A percentile compares a stretch with the other conserved stretches of the same genome.
These are phyloP conservation scores for Ambrosiella beaveri DNA, from an alignment of 2,329 filamentous ascomycete genomes.

Conservation along the genomic window DNA sequence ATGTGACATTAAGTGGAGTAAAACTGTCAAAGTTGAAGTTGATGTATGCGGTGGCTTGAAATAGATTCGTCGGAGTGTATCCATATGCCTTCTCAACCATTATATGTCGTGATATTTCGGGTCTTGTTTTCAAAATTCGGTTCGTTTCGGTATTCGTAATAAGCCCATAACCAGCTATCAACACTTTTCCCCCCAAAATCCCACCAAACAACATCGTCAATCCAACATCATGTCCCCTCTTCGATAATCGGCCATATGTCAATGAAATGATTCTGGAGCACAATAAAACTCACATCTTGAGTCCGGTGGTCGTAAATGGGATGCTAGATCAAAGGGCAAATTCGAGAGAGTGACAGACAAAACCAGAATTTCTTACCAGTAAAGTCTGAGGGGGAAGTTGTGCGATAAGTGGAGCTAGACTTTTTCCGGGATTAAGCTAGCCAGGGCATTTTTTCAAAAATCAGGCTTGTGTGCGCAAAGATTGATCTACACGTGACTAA, in stretches of 20 bases:
- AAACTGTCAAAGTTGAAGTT: no score
- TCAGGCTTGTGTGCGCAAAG: constrained; percentile 11
- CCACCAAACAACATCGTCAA: not conserved
- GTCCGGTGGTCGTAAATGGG: constrained; percentile 25
- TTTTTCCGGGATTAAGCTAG: constrained; percentile 9
- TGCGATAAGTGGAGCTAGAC: constrained; percentile 11
- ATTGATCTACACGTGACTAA: constrained; percentile 7
- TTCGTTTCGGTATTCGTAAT: not conserved
- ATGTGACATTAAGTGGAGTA: no score
- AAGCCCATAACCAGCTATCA: not conserved
- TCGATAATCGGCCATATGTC: not conserved
- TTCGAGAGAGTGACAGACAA: constrained; percentile 12
- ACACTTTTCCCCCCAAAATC: not conserved
- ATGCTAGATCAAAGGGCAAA: constrained; percentile 13
- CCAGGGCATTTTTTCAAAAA: constrained; percentile 11
- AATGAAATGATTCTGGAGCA: not conserved
- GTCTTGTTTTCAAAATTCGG: no score
- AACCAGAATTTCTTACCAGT: constrained; percentile 14
- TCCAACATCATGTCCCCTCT: not conserved
- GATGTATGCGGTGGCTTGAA: no score
- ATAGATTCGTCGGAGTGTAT: no score
- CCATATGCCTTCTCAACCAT: no score
- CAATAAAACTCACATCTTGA: constrained; percentile 27
- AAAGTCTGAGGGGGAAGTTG: constrained; percentile 12
- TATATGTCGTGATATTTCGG: no score